Base-by-base conservation (phyloP, 306 rosid species). In the Gynostemma pentaphyllum region DNA sequence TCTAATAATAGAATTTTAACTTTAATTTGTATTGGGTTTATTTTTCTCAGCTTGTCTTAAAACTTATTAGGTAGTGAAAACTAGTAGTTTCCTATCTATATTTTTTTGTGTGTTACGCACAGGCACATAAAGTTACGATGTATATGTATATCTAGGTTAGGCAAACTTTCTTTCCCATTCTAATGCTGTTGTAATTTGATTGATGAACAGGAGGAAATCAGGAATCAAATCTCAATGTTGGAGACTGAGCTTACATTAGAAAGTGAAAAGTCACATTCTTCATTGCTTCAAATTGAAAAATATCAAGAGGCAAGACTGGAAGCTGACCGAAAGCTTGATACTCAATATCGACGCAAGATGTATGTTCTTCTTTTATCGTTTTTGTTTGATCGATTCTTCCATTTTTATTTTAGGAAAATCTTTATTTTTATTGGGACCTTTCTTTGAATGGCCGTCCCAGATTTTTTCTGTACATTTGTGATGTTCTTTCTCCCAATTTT, bases 301-400 rank as follows among this genome's bases (percentile, higher is more conserved):
- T 82, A 85, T 70, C 76, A 77, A 83, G 87, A 85, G 79, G 77
- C 88, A 74, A 80, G 97, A 72, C 77, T 66, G 68, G 97, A 91
- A 68, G 59, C 65, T 63, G 96, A 91, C 65, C 83, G 76, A 57
- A 91, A 84, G 71, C 76, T 85, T 62, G 96, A 91, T 64, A 80
- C 86, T 56, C 89, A 85, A 62, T 85, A 87, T 75, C 95, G 80
- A 46, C 87, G 95, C 19, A 76, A 82, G 50, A 85, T 91, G 98
- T 91, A 80, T 79, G 89, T 57, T 74, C 52, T 18, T 21, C 12
- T 41, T 53, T 51, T 63, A 28, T n/a, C n/a, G n/a, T 52, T 70
- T 67, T 37, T 49, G 29, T 65, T 32, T 11, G 5, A 23, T 51
- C 45, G 34, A 0, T 41, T 22, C 34, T 19, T 30, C 13, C 26